Evolutionary conservation across 164 flowering plant genomes (phyloP), one percentile per base, ranked within the genome.

Genomic region (Annona cherimola): DNA sequence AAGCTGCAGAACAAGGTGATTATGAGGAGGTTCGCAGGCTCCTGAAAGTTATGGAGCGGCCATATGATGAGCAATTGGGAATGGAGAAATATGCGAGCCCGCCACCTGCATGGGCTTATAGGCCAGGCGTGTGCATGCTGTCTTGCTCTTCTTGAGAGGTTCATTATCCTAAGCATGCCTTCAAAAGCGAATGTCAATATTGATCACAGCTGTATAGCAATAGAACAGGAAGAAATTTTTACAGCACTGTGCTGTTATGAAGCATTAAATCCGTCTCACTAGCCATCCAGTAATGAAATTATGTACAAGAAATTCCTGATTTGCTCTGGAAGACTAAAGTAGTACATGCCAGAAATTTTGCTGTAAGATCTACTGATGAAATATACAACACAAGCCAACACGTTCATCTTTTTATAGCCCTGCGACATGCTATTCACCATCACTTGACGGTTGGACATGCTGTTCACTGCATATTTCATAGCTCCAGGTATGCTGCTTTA

Each of bases 61-160:
- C 99, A 3, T 96, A 75, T 64, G 98, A 96, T 20, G 99, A 93
- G 73, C 98, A 96, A 74, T 92, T 92, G 0, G 98, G 96, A 69
- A 96, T 91, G 99, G 98, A 96, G 76, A 93, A 89, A 72, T 96
- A 96, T 74, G 97, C 98, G 12, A 94, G 97, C 26, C 78, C 93
- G 74, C 99, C 99, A 1, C 99, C 99, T 4, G 98, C 99, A 0
- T 96, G 99, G 99, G 99, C 99, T 46, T 91, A 96, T 73, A 80
- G 97, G 20, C 99, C 99, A 2, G 99, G 99, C 64, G 99, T 96
- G 39, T 87, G 99, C 84, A 96, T 96, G 99, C 86, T 96, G 42
- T 96, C 99, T 68, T 96, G 98, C 77, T 96, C 99, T 70, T 96
- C 99, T n/a, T 95, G 80, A 92, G 80, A 92, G 57, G 57, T 35